Percentiles rank a stretch among this genome's conserved stretches.
Evolutionary conservation across 2,329 filamentous ascomycete genomes (phyloP).

Genomic region (Gaeumannomyces tritici): DNA sequence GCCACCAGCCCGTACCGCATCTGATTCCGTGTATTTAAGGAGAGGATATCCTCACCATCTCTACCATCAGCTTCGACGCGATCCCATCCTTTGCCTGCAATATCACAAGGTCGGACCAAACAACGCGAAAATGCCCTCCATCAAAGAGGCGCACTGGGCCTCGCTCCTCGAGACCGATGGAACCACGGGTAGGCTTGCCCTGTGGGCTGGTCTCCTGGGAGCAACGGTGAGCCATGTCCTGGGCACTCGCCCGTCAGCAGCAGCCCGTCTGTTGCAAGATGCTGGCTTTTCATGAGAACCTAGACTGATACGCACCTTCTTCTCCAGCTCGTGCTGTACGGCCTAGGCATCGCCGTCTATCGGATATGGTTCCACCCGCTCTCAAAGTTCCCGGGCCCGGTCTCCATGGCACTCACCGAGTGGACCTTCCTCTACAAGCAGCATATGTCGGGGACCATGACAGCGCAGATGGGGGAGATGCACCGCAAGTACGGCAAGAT

Average conservation of each 20-base stretch:
- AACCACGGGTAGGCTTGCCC: neutral
- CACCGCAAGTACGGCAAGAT: slow-evolving; percentile 2
- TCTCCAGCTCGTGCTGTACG: slow-evolving; percentile 1
- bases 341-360: slow-evolving; percentile 5
- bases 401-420: slow-evolving; percentile 17
- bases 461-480: neutral
- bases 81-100: no score
- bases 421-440: neutral
- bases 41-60: no score
- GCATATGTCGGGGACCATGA: neutral
- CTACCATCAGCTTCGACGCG: no score
- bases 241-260: neutral
- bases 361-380: slow-evolving; percentile 3
- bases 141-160: neutral
- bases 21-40: no score
- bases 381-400: slow-evolving; percentile 11
- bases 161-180: neutral
- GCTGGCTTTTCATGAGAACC: neutral
- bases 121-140: neutral
- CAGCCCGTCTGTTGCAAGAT: no score
- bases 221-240: neutral
- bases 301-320: neutral
- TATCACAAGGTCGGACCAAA: no score
- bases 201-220: neutral
- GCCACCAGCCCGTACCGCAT: no score